A percentile compares a stretch with the other conserved stretches of the same genome.
These are phyloP conservation scores for Paramecium tetraurelia DNA, from an alignment of 73 alveolate species.

Conservation along the genomic window DNA sequence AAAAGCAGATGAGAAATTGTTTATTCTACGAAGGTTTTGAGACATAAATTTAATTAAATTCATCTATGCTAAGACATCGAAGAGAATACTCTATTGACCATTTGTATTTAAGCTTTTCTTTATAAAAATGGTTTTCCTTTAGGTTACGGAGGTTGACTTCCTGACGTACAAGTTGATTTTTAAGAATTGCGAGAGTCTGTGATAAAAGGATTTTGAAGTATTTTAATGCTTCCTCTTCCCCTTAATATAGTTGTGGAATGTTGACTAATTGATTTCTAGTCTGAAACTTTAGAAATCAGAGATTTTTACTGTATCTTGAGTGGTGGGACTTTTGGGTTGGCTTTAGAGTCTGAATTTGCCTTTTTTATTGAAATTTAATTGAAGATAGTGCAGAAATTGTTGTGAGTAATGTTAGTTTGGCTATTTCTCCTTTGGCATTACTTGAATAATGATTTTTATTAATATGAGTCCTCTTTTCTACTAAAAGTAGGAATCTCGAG, in stretches of 20 bases:
- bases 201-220: not conserved
- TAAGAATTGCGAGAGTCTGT: not conserved
- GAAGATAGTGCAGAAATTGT: not conserved
- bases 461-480: not conserved
- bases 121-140: not conserved
- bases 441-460: not conserved
- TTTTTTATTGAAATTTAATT: not conserved
- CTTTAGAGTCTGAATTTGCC: not conserved
- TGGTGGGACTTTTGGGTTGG: not conserved
- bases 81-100: slow-evolving; percentile 34
- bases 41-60: not conserved
- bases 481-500: slow-evolving; percentile 27
- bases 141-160: not conserved
- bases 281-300: not conserved
- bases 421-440: not conserved
- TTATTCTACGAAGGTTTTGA: not conserved
- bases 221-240: not conserved
- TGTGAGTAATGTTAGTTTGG: not conserved
- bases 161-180: not conserved
- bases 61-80: not conserved
- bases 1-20: not conserved
- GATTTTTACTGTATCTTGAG: not conserved
- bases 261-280: not conserved
- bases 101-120: slow-evolving; percentile 12
- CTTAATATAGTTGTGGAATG: not conserved